A percentile compares a stretch with the other conserved stretches of the same genome.
Conservation (phyloP, 1,284 basidiomycete species). For the Cutaneotrichosporon cutaneum region DNA sequence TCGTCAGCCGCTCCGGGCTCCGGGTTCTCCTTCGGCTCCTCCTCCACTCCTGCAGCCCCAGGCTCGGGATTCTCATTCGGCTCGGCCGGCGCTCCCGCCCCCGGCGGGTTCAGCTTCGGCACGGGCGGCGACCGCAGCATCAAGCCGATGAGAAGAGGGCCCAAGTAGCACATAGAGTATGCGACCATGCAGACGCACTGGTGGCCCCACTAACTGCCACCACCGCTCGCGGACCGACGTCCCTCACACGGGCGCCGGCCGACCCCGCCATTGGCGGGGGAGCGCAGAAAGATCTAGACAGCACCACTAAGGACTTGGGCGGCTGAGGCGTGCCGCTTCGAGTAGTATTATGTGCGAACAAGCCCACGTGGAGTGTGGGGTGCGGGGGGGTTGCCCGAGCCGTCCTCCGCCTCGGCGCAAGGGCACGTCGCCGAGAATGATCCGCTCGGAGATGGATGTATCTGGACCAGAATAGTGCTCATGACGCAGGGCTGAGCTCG, state of each 20-base stretch:
- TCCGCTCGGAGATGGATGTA: too few species aligned
- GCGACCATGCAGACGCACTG: background rate
- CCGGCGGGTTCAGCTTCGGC: conserved; percentile 4
- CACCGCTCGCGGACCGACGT: conserved; percentile 4
- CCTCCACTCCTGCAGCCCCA: background rate
- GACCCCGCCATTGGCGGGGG: background rate
- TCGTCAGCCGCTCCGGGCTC: background rate
- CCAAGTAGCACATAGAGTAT: background rate
- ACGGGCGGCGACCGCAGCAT: background rate
- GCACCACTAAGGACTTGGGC: conserved; percentile 7
- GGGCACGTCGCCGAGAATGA: too few species aligned
- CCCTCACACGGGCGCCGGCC: conserved; percentile 1
- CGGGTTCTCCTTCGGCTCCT: background rate
- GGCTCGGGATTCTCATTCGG: conserved; percentile 12
- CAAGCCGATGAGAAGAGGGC: conserved; percentile 3
- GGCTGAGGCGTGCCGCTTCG: conserved; percentile 4
- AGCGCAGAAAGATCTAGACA: background rate
- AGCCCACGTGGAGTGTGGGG: too few species aligned
- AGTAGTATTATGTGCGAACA: conserved; percentile 6
- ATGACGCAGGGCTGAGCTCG: too few species aligned
- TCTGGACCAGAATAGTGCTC: too few species aligned
- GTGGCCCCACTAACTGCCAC: too few species aligned
- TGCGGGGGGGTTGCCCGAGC: too few species aligned
- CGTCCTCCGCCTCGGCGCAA: too few species aligned
- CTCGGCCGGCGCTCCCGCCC: background rate